Evolutionary conservation across 106 monocot species (phyloP), one percentile per base, ranked within the genome.

Genomic region (Chionographis japonica): DNA sequence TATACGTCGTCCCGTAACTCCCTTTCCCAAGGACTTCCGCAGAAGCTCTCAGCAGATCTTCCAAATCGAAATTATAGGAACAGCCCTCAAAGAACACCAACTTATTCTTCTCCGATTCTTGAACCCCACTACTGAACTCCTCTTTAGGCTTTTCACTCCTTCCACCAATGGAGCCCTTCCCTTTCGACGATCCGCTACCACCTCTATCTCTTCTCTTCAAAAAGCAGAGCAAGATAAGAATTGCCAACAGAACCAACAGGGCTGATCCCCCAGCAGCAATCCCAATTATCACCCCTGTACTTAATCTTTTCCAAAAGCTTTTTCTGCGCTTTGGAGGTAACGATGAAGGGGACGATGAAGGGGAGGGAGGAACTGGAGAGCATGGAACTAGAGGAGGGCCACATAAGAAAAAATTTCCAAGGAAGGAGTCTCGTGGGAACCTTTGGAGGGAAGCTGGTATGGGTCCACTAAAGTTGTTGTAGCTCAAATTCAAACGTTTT

Each of bases 21-120:
- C 97, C 97, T 68, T 98, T 98, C 6, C 97, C 97, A 68, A 98
- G 85, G 53, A 98, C 87, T 76, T 98, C 97, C 15, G 97, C 97
- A 35, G 97, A 98, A 61, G 97, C 97, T 72, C 92, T 86, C 58
- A 98, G 66, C 12, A 98, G 74, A 83, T 98, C 92, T 39, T 98
- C 97, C 61, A 98, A 63, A 72, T 98, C 97, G 68, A 98, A 98
- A 43, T 85, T 89, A 60, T 90, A 90, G 12, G 83, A 58, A 68
- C 89, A 85, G 1, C 92, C 92, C 55, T 98, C 92, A 41, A 98
- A 98, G 74, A 98, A 98, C 18, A 87, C 73, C 61, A 98, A 65
- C 38, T 90, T 98, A 65, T 98, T 92, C 68, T 82, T 90, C 71
- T 93, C 98, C 8, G 88, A 80, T 39, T 90, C 87, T 62, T 99